Percentiles rank a stretch among this genome's conserved stretches.
Evolutionary conservation across 495 filamentous ascomycete genomes (phyloP).

Genomic region (Trichoderma asperelloides): DNA sequence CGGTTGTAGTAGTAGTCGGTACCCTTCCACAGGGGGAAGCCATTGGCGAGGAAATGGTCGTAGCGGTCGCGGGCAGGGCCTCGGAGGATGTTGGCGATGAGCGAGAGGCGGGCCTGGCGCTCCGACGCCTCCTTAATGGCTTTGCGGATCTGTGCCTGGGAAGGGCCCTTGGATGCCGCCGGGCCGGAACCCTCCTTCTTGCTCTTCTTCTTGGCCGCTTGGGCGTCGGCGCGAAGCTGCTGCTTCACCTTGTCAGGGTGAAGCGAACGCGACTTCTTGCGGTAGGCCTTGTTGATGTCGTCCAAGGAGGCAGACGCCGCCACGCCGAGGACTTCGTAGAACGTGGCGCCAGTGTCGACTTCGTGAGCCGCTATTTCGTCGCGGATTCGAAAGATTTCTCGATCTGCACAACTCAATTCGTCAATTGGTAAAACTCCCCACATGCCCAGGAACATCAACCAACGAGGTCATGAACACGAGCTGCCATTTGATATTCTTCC

Average conservation of each 20-base stretch:
- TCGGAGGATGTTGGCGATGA: slow-evolving; percentile 76
- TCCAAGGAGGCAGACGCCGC: slow-evolving; percentile 64
- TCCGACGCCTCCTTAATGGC: slow-evolving; percentile 68
- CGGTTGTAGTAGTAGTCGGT: slow-evolving; percentile 97
- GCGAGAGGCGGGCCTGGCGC: slow-evolving; percentile 70
- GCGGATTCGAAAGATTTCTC: slow-evolving; percentile 91
- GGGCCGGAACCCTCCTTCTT: slow-evolving; percentile 53
- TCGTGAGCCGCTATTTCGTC: slow-evolving; percentile 75
- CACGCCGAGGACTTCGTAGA: slow-evolving; percentile 90
- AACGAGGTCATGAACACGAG: background rate
- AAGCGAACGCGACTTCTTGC: slow-evolving; percentile 68
- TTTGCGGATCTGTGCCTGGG: slow-evolving; percentile 60
- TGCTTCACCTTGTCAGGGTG: slow-evolving; percentile 96
- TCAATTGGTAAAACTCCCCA: background rate
- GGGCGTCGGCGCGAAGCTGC: slow-evolving; percentile 63
- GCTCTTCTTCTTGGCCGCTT: slow-evolving; percentile 44
- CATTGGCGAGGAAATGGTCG: slow-evolving; percentile 88
- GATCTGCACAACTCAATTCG: slow-evolving; percentile 46
- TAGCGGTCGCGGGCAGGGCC: slow-evolving; percentile 76
- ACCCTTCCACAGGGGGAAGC: slow-evolving; percentile 92
- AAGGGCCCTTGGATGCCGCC: slow-evolving; percentile 47
- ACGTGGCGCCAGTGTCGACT: slow-evolving; percentile 65
- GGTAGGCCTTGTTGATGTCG: slow-evolving; percentile 88
- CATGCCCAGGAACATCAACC: background rate
- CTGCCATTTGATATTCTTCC: slow-evolving; percentile 16